Conservation (phyloP, 2,329 filamentous ascomycete species). For the Ceratocystiopsis sp. region DNA sequence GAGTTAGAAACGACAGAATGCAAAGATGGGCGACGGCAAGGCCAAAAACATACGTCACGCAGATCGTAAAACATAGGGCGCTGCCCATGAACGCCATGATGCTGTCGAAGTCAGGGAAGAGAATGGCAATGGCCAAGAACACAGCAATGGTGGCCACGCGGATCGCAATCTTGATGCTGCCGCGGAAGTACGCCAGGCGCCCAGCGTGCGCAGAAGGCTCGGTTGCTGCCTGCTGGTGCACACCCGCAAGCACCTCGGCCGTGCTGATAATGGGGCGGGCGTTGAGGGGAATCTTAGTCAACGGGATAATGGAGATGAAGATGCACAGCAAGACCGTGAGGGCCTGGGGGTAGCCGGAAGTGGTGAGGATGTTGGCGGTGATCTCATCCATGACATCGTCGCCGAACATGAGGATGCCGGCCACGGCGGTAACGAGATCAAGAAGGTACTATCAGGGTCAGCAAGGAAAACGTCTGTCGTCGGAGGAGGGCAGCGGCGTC, state of each 20-base stretch:
- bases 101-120: constrained; percentile 63
- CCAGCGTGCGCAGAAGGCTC: too few relatives aligned
- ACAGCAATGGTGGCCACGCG: constrained; percentile 50
- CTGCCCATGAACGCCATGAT: constrained; percentile 87
- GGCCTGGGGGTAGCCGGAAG: constrained; percentile 52
- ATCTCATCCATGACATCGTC: constrained; percentile 76
- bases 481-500: constrained; percentile 10
- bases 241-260: constrained; percentile 60
- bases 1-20: background rate
- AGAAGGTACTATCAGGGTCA: constrained; percentile 43
- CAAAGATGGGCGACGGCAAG: background rate
- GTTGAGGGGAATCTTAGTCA: constrained; percentile 90
- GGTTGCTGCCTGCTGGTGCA: constrained; percentile 33
- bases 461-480: too few relatives aligned
- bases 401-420: constrained; percentile 88
- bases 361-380: constrained; percentile 72
- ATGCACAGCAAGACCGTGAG: constrained; percentile 67
- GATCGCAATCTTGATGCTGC: constrained; percentile 40
- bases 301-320: constrained; percentile 79
- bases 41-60: constrained; percentile 45
- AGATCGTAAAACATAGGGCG: constrained; percentile 83
- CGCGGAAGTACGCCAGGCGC: constrained; percentile 27
- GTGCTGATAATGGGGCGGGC: constrained; percentile 78
- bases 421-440: constrained; percentile 65
- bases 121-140: constrained; percentile 56